Base-by-base conservation (phyloP, 1,284 basidiomycete species). In the Amylostereum areolatum region DNA sequence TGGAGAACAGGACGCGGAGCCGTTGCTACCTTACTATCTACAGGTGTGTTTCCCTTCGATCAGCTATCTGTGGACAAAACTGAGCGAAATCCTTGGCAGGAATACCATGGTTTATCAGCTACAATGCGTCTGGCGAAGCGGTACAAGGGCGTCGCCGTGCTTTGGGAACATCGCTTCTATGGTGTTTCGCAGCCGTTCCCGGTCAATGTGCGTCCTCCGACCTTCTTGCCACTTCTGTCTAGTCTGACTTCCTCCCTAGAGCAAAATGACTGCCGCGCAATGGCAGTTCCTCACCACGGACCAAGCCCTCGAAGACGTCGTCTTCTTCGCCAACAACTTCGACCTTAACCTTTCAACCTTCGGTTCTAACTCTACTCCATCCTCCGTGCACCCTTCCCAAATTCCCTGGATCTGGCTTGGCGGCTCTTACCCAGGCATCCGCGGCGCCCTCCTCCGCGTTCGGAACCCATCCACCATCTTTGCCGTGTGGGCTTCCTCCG, bases 161-260 rank as follows among this genome's bases (percentile, higher is more conserved):
- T 82, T 2, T 77, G 81, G 67, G 81, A 83, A 52, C 77, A 79
- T 59, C 68, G 77, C 4, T 79, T 69, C 55, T 79, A 79, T 55
- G 81, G 81, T 39, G 67, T 68, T 12, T 80, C 77, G 6, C 64
- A 73, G 12, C 80, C 80, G 0, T 76, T 77, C 51, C 70, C 72
- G 4, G 67, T 75, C 6, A 73, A 76, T 52, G 73, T 75, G 47
- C 33, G 67, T 54, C 2, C 24, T 5, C 5, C 5, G 6, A 8
- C 25, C 24, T 45, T 18, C 42, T 56, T 32, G 11, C 12, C 36
- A 36, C 9, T 18, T 47, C 9, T 35, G 30, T 18, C 11, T 25
- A 11, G 7, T 37, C 18, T 11, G 35, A 41, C 5, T n/a, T 28
- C 40, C 33, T n/a, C 4, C 32, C 9, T 7, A 74, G 72, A 61